A percentile compares a stretch with the other conserved stretches of the same genome.
phyloP scores from a whole-genome alignment of 352 stramenopile genomes.

The Phytophthora ramorum region DNA sequence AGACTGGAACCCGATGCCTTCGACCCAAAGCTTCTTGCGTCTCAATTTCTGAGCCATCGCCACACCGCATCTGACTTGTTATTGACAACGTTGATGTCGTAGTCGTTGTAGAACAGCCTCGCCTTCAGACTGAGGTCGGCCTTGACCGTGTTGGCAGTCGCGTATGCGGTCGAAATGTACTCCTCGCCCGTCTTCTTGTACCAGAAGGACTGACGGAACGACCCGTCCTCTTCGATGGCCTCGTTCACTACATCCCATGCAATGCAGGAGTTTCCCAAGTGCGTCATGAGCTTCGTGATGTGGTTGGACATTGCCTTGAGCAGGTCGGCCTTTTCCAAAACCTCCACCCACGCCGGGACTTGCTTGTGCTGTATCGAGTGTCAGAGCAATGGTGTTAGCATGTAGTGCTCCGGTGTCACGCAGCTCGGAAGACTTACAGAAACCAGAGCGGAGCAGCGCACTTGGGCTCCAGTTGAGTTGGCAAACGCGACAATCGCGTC shows the following conservation, averaged over 20 bases:
- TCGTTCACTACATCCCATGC: conserved; percentile 28
- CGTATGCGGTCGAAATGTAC: conserved; percentile 32
- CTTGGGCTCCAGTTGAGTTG: conserved; percentile 22
- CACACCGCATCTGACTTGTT: conserved; percentile 26
- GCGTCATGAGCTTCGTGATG: conserved; percentile 30
- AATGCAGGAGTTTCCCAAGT: conserved; percentile 32
- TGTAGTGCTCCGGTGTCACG: too few relatives aligned
- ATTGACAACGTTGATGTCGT: conserved; percentile 22
- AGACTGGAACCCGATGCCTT: conserved; percentile 30
- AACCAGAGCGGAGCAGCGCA: conserved; percentile 17
- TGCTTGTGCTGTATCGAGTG: conserved; percentile 12
- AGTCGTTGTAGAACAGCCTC: conserved; percentile 27
- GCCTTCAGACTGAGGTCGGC: conserved; percentile 15
- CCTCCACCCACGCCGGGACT: conserved; percentile 28
- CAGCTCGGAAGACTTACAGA: conserved; percentile 25
- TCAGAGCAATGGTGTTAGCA: too few relatives aligned
- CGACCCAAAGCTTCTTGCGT: conserved; percentile 9
- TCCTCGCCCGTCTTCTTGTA: conserved; percentile 32
- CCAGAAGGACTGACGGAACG: conserved; percentile 34
- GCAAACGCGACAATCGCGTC: conserved; percentile 22
- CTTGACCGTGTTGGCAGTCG: conserved; percentile 25
- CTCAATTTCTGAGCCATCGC: conserved; percentile 14
- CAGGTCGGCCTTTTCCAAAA: conserved; percentile 24
- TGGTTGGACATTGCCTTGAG: conserved; percentile 28
- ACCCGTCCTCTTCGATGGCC: conserved; percentile 27